Conservation (phyloP, 176 grass and related monocot species). For the Urochloa ruziziensis region DNA sequence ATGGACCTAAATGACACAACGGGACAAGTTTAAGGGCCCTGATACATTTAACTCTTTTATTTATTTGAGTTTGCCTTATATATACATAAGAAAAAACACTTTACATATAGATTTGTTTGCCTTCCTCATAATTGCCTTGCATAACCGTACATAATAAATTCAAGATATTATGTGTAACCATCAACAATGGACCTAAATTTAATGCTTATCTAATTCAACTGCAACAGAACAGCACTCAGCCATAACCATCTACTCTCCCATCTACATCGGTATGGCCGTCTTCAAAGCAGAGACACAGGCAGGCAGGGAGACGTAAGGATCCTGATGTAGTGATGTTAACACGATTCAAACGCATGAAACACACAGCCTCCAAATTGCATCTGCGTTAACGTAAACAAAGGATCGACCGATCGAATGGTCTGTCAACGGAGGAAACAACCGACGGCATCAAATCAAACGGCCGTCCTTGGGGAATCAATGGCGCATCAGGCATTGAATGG, state of each 20-base stretch:
- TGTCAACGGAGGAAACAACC: background rate
- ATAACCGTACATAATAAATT: background rate
- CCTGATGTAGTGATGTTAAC: conserved; percentile 17
- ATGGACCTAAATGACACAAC: too few relatives aligned
- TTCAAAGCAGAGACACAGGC: background rate
- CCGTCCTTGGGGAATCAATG: conserved; percentile 1
- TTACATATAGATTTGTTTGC: too few relatives aligned
- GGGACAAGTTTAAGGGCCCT: too few relatives aligned
- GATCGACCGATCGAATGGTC: background rate
- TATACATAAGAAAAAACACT: too few relatives aligned
- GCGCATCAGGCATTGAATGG: conserved; percentile 26
- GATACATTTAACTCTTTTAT: too few relatives aligned
- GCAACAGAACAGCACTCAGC: background rate
- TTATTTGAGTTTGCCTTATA: too few relatives aligned
- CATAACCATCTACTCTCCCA: background rate
- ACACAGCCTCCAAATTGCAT: background rate
- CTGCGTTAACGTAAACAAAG: background rate
- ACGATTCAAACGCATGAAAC: background rate
- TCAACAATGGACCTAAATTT: background rate
- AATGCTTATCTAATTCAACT: conserved; percentile 3
- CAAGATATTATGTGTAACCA: background rate
- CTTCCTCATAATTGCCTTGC: background rate
- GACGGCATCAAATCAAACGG: background rate
- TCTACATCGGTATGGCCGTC: background rate
- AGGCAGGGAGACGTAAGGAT: background rate